Conservation (phyloP, 208 protist species). For the Wallacemonas sp. region DNA sequence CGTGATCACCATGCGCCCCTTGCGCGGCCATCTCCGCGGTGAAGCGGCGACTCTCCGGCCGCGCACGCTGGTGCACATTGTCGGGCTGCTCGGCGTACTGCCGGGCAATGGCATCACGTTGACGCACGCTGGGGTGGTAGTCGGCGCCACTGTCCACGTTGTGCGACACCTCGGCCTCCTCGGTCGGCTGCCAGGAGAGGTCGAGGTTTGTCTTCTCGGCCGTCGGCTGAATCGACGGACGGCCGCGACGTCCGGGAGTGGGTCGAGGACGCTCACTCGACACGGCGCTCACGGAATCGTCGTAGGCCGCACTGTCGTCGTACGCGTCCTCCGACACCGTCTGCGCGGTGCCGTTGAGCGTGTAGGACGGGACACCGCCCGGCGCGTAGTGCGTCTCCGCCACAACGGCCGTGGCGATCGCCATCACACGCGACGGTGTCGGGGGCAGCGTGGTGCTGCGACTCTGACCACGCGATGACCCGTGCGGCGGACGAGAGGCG, state of each 20-base stretch:
- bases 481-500: too few species aligned
- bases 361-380: not conserved
- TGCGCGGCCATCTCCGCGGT: constrained; percentile 21
- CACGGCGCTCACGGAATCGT: not conserved
- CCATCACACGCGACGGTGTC: constrained; percentile 4
- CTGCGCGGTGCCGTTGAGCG: not conserved
- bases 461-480: not conserved
- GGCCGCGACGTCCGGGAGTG: constrained; percentile 4
- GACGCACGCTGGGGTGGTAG: constrained; percentile 1
- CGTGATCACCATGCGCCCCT: constrained; percentile 28
- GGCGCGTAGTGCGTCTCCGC: not conserved
- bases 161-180: constrained; percentile 1
- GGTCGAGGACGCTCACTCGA: not conserved
- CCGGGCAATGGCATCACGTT: not conserved
- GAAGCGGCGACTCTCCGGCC: constrained; percentile 16
- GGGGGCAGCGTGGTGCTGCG: not conserved
- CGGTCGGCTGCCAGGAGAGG: constrained; percentile 7
- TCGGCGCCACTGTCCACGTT: constrained; percentile 9
- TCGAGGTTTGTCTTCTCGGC: constrained; percentile 1
- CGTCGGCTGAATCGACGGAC: not conserved
- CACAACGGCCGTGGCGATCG: constrained; percentile 7
- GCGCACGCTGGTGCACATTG: constrained; percentile 11
- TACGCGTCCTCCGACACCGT: not conserved
- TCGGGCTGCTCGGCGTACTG: constrained; percentile 23
- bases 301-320: not conserved